Percentiles rank a stretch among this genome's conserved stretches.
Conservation (phyloP, 371 early-diverging fungal genomes). For the Rhizopus sp. region DNA sequence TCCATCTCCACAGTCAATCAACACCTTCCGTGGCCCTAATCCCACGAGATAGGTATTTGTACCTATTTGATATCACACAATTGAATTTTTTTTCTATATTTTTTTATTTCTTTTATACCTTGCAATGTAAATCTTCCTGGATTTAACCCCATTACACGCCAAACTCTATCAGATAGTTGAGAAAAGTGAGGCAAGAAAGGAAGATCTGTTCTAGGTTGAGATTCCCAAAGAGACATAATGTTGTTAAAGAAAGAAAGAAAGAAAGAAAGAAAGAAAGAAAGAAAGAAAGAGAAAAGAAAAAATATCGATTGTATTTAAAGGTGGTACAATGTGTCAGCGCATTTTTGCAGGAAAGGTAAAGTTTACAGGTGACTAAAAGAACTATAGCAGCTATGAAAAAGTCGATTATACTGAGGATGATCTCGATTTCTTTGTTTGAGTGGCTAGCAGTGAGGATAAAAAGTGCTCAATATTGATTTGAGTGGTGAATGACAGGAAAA, state of each 20-base stretch:
- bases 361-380: too few relatives aligned
- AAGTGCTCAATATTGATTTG: too few relatives aligned
- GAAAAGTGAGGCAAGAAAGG: conserved; percentile 43
- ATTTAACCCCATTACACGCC: conserved; percentile 73
- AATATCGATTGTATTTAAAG: too few relatives aligned
- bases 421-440: too few relatives aligned
- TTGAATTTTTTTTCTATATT: background rate
- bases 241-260: background rate
- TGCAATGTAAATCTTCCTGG: conserved; percentile 80
- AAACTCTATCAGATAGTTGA: conserved; percentile 52
- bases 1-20: conserved; percentile 83
- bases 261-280: background rate
- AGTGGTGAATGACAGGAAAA: too few relatives aligned
- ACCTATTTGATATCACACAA: conserved; percentile 69
- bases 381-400: too few relatives aligned
- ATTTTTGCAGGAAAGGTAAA: too few relatives aligned
- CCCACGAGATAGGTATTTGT: conserved; percentile 87
- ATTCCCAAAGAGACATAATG: conserved; percentile 12
- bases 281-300: too few relatives aligned
- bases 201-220: conserved; percentile 14
- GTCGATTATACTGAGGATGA: too few relatives aligned
- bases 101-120: conserved; percentile 41
- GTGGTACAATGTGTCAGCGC: too few relatives aligned
- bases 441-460: too few relatives aligned
- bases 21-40: conserved; percentile 57